A percentile compares a stretch with the other conserved stretches of the same genome.
phyloP scores from a whole-genome alignment of 2,329 filamentous ascomycete genomes.

The Fusarium longipes region DNA sequence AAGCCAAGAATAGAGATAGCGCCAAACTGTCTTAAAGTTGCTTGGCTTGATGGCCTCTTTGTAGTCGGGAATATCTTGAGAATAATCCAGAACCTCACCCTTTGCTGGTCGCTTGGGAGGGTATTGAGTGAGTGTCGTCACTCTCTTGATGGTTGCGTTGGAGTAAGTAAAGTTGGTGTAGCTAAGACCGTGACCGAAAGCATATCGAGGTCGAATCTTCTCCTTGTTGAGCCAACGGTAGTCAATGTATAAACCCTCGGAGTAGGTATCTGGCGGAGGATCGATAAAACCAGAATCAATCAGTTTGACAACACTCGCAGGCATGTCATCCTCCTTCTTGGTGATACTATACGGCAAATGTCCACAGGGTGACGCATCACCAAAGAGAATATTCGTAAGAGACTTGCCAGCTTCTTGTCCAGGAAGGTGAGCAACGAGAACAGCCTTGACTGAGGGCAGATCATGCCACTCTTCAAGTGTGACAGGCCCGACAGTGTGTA shows the following conservation, averaged over 20 bases:
- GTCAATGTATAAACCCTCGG: slow-evolving; percentile 86
- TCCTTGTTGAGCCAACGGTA: slow-evolving; percentile 89
- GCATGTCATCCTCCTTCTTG: slow-evolving; percentile 76
- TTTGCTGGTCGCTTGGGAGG: slow-evolving; percentile 52
- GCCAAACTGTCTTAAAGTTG: slow-evolving; percentile 68
- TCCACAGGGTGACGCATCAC: slow-evolving; percentile 79
- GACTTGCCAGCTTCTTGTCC: slow-evolving; percentile 89
- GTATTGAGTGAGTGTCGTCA: slow-evolving; percentile 56
- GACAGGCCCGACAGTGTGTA: slow-evolving; percentile 87
- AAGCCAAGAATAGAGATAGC: slow-evolving; percentile 79
- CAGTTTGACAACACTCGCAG: slow-evolving; percentile 60
- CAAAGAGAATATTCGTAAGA: slow-evolving; percentile 82
- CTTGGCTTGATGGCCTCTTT: slow-evolving; percentile 68
- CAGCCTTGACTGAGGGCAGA: slow-evolving; percentile 78
- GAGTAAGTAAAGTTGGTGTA: slow-evolving; percentile 79
- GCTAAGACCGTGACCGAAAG: slow-evolving; percentile 87
- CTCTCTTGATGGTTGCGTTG: slow-evolving; percentile 59
- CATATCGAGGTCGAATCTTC: slow-evolving; percentile 78
- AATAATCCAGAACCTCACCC: slow-evolving; percentile 59
- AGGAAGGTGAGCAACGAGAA: slow-evolving; percentile 85
- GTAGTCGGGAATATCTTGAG: slow-evolving; percentile 63
- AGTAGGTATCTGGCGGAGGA: slow-evolving; percentile 84
- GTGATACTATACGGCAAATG: slow-evolving; percentile 90
- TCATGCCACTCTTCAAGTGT: slow-evolving; percentile 85
- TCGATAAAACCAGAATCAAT: slow-evolving; percentile 65